Base-by-base conservation (phyloP, 1,284 basidiomycete genomes). In the Inonotus obliquus region DNA sequence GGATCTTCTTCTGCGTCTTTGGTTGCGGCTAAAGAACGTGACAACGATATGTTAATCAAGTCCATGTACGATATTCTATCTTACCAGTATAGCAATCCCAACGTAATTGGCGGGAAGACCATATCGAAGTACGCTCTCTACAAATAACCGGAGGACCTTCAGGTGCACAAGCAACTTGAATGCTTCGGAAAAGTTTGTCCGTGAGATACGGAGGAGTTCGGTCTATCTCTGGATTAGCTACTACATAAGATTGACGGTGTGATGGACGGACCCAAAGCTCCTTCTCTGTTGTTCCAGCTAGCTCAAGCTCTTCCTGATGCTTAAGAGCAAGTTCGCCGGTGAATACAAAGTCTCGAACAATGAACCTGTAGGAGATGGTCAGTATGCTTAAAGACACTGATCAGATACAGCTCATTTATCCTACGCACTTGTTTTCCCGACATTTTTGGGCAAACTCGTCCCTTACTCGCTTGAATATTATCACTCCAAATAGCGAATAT, bases 181-280 rank as follows among this genome's bases (percentile, higher is more conserved):
- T 2, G 96, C 87, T 76, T 99, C 97, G 5, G 94, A 96, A 73
- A 99, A 99, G 77, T 97, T 98, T 63, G 93, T 97, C 64, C 97
- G 82, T 32, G 95, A 87, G 48, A 99, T 76, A 65, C 93, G 86
- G n/a, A 99, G 79, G 1, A 99, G 82, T 70, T 99, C 97, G 21
- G 95, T 94, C 95, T 97, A 69, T 21, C 17, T 49, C 17, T 53
- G 32, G 25, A 44, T 25, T 32, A 56, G 60, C n/a, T 32, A 19
- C 7, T 52, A 6, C 45, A 27, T 51, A 38, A 54, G 45, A 35
- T 21, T 35, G 29, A 53, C 41, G 44, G 51, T 38, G 59, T 3
- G 64, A 49, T 49, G 67, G 59, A 51, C 19, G 61, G 62, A 96
- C 95, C 97, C 97, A 99, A 59, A 98, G 87, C 72, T 99, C 96